Conservation (phyloP, 2,329 filamentous ascomycete genomes). For the Aspergillus ochraceoroseus region DNA sequence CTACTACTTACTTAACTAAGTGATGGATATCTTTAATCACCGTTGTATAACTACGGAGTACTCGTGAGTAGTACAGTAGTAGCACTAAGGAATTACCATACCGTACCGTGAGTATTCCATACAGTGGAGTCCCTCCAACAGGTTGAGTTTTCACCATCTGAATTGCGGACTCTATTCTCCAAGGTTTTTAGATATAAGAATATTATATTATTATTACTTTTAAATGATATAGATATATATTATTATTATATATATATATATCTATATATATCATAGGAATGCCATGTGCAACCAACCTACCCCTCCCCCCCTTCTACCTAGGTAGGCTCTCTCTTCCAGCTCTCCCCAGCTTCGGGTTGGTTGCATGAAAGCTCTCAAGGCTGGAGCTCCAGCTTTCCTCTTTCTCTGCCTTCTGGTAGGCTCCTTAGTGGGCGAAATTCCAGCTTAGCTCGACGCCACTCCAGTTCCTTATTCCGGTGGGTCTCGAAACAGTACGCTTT, state of each 20-base stretch:
- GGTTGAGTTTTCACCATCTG: too few species aligned
- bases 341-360: conserved; percentile 21
- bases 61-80: too few species aligned
- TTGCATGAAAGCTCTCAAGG: conserved; percentile 15
- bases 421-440: conserved; percentile 17
- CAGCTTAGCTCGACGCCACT: conserved; percentile 23
- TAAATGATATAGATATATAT: too few species aligned
- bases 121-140: conserved; percentile 20
- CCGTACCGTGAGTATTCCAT: conserved; percentile 10
- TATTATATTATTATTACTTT: too few species aligned
- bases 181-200: too few species aligned
- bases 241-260: too few species aligned
- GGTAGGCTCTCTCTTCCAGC: conserved; percentile 14
- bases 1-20: too few species aligned
- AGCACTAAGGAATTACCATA: too few species aligned
- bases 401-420: conserved; percentile 7
- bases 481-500: conserved; percentile 17
- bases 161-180: too few species aligned
- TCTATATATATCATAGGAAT: too few species aligned
- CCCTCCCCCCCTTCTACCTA: conserved; percentile 2
- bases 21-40: too few species aligned
- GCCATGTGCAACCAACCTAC: conserved; percentile 9
- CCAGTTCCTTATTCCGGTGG: conserved; percentile 24
- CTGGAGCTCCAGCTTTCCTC: conserved; percentile 19
- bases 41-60: too few species aligned